phyloP scores from a whole-genome alignment of 2,329 filamentous ascomycete species.

The Pseudogymnoascus sp. region DNA sequence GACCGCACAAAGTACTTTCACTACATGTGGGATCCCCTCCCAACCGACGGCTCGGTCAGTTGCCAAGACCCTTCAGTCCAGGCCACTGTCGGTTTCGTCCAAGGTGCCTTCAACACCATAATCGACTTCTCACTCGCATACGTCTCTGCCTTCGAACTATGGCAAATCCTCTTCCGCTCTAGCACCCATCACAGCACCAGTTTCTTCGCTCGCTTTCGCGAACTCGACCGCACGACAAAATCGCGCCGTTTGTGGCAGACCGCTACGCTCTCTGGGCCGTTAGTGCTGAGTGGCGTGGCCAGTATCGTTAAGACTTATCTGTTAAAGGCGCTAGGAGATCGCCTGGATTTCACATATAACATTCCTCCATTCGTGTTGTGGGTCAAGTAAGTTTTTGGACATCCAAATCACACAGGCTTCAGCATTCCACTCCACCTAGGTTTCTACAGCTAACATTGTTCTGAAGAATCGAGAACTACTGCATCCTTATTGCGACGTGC shows the following conservation, averaged over 20 bases:
- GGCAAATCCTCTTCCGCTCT: conserved; percentile 30
- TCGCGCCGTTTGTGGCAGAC: conserved; percentile 32
- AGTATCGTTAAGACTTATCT: conserved; percentile 33
- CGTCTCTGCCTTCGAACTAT: conserved; percentile 30
- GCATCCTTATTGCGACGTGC: conserved; percentile 31
- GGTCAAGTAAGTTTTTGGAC: conserved; percentile 29
- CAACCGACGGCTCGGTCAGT: conserved; percentile 28
- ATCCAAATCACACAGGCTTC: not conserved
- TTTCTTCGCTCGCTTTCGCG: conserved; percentile 26
- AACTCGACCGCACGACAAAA: conserved; percentile 26
- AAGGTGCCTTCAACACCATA: conserved; percentile 31
- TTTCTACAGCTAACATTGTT: not conserved
- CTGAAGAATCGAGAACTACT: conserved; percentile 32
- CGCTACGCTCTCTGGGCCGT: conserved; percentile 27
- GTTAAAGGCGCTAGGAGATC: conserved; percentile 29
- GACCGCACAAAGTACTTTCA: conserved; percentile 30
- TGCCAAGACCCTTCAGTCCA: conserved; percentile 30
- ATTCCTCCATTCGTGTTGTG: conserved; percentile 31
- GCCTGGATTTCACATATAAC: conserved; percentile 32
- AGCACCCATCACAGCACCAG: conserved; percentile 21
- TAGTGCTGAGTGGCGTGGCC: conserved; percentile 30
- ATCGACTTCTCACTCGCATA: conserved; percentile 30
- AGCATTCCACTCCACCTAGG: not conserved
- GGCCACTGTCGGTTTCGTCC: conserved; percentile 31
- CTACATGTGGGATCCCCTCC: conserved; percentile 33